Evolutionary conservation across 345 rosid genomes (phyloP).

Genomic region (Psidium friedrichsthalianum): DNA sequence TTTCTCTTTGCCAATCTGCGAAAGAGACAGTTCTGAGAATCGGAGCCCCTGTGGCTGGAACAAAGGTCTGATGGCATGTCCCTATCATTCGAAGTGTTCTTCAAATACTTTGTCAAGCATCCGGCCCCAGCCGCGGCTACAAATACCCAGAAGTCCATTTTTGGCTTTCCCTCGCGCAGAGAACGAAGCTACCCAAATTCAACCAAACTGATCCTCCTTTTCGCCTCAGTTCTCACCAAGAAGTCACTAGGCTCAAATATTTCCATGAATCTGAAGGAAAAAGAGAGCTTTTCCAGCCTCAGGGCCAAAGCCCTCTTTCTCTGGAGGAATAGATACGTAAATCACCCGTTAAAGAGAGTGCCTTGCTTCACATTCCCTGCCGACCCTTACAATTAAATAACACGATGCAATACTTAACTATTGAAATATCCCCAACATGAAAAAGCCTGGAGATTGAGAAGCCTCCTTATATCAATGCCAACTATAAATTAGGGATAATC

Average conservation of each 20-base stretch:
- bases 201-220: slow-evolving; percentile 3
- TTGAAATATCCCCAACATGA: not conserved
- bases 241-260: slow-evolving; percentile 1
- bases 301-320: not conserved
- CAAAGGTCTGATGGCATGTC: slow-evolving; percentile 5
- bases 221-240: slow-evolving; percentile 4
- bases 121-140: slow-evolving; percentile 82
- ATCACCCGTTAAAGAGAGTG: not conserved
- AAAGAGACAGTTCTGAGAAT: slow-evolving; percentile 9
- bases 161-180: not conserved
- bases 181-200: slow-evolving; percentile 12
- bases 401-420: not conserved
- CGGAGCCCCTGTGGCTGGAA: slow-evolving; percentile 16
- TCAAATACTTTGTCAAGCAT: slow-evolving; percentile 44
- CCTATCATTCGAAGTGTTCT: slow-evolving; percentile 22
- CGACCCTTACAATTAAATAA: not conserved
- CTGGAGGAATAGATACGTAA: not conserved
- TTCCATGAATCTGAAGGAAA: slow-evolving; percentile 2
- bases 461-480: not conserved
- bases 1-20: slow-evolving; percentile 10
- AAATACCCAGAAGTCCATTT: slow-evolving; percentile 71
- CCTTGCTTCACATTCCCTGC: not conserved
- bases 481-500: not conserved
- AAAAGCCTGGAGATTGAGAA: not conserved
- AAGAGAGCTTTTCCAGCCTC: not conserved